phyloP scores from a whole-genome alignment of 2,329 filamentous ascomycete genomes.

The Exserohilum rostratum region DNA sequence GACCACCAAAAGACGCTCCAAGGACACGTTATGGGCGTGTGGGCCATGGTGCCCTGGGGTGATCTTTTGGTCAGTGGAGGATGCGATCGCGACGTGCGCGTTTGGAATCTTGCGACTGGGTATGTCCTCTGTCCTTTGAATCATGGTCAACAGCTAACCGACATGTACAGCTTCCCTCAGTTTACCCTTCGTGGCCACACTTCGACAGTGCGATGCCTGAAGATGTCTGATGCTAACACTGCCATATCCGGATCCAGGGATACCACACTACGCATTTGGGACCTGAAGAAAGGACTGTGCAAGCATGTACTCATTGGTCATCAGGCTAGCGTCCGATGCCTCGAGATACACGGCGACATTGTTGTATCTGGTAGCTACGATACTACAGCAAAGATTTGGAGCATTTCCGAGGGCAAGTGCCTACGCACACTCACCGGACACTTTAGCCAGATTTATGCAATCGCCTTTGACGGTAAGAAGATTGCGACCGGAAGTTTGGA shows the following conservation, averaged over 20 bases:
- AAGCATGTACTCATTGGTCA: slow-evolving; percentile 92
- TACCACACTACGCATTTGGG: slow-evolving; percentile 93
- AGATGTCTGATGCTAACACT: slow-evolving; percentile 94
- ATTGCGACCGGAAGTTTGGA: slow-evolving; percentile 96
- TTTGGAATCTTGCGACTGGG: slow-evolving; percentile 96
- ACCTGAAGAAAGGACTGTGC: slow-evolving; percentile 85
- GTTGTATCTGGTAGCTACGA: slow-evolving; percentile 99
- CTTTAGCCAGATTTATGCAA: slow-evolving; percentile 98
- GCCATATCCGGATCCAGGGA: slow-evolving; percentile 96
- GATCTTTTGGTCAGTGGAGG: slow-evolving; percentile 94
- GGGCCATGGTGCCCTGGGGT: slow-evolving; percentile 99
- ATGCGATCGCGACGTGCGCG: slow-evolving; percentile 93
- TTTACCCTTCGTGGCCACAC: slow-evolving; percentile 87
- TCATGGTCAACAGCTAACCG: slow-evolving; percentile 15
- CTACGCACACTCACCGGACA: slow-evolving; percentile 89
- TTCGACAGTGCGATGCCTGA: slow-evolving; percentile 93
- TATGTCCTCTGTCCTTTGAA: slow-evolving; percentile 53
- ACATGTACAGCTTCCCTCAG: slow-evolving; percentile 31
- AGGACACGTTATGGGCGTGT: slow-evolving; percentile 98
- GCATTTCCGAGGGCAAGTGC: slow-evolving; percentile 92
- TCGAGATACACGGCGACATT: slow-evolving; percentile 95
- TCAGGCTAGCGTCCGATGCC: slow-evolving; percentile 90
- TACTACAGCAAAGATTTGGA: slow-evolving; percentile 96
- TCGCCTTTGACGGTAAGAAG: slow-evolving; percentile 91
- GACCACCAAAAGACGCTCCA: slow-evolving; percentile 86